Evolutionary conservation across 2,329 filamentous ascomycete genomes (phyloP).

Genomic region (Dactylonectria estremocensis): DNA sequence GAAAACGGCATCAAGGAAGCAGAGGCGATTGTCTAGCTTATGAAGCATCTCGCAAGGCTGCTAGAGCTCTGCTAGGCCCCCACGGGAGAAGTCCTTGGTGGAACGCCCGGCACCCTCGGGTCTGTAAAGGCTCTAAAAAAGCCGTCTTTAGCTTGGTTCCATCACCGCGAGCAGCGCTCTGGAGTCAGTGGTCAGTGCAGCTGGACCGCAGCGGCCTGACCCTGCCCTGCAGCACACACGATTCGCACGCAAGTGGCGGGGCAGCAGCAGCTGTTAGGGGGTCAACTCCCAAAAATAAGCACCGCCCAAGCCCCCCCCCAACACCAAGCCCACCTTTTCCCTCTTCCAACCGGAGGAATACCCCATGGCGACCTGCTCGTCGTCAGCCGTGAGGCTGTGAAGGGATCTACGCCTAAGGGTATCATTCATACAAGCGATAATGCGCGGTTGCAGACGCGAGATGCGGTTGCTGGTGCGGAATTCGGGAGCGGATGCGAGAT

Average conservation of each 20-base stretch:
- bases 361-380: neutral
- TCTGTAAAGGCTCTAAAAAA: constrained; percentile 10
- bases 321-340: constrained; percentile 7
- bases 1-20: neutral
- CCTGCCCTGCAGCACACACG: neutral
- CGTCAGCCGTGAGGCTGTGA: neutral
- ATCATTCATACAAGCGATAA: too few species aligned
- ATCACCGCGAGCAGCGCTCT: constrained; percentile 11
- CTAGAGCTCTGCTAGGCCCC: neutral
- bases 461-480: neutral
- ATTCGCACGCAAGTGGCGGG: constrained; percentile 39
- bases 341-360: neutral
- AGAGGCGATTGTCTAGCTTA: constrained; percentile 10
- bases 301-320: constrained; percentile 9
- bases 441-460: neutral
- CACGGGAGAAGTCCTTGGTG: neutral
- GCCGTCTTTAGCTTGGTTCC: neutral
- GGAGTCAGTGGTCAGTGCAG: constrained; percentile 16
- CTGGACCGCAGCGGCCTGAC: neutral
- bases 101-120: constrained; percentile 28
- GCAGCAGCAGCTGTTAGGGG: neutral
- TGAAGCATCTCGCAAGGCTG: constrained; percentile 24
- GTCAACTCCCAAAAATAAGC: constrained; percentile 39
- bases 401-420: neutral
- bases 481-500: neutral